Base-by-base conservation (phyloP, 768 basidiomycete genomes). In the Tylopilus intermedius region DNA sequence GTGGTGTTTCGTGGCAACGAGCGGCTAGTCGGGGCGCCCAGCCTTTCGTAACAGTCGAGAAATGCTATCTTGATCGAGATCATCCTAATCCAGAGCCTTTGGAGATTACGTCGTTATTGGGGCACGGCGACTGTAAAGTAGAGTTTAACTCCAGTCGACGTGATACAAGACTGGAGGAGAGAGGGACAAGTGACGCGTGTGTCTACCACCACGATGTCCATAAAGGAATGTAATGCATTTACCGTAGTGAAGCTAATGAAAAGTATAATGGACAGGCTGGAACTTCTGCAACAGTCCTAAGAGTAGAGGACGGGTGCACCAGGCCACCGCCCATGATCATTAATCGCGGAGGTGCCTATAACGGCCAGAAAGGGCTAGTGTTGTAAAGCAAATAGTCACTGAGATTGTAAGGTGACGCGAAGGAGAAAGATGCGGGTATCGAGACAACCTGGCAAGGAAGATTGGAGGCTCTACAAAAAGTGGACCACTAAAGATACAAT, bases 1-100 rank as follows among this genome's bases (percentile, higher is more conserved):
- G 75, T 84, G 18, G 68, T 88, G 4, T 84, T 86, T 60, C 69
- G 81, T 45, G 88, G 89, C 27, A 80, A 81, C 58, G 80, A 83
- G 55, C 69, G 61, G 32, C 57, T 82, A 13, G 50, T 57, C 10
- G 32, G 26, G 3, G 18, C 32, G 30, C 35, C 8, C n/a, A 43
- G n/a, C 13, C n/a, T 18, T 24, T 48, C 55, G 5, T 62, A 10
- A 46, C 7, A 0, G 2, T 45, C 26, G 37, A 14, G 29, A 41
- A 47, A 46, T 5, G 15, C 14, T 45, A n/a, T 18, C 24, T 24
- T 24, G 24, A 24, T 24, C 24, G 30, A 10, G 18, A 18, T 18
- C 14, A 11, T 41, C 29, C 22, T 13, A 24, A 8, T 6, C 8
- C 30, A 3, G 24, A 13, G 10, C 14, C 18, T 33, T 14, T 21